Conservation (phyloP, 306 rosid genomes). For the Acacia crassicarpa region DNA sequence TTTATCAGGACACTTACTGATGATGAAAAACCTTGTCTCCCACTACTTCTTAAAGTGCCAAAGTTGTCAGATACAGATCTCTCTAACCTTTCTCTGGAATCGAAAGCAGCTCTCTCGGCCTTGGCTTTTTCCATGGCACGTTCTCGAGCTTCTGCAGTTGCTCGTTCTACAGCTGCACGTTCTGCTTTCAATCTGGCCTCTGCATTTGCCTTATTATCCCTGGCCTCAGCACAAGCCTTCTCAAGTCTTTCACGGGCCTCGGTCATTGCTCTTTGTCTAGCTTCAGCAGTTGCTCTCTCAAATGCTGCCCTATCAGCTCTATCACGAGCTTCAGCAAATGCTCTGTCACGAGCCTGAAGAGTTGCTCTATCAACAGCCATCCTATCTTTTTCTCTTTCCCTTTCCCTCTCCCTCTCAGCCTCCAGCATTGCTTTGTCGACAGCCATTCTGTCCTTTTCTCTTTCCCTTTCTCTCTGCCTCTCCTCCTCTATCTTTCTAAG, state of each 20-base stretch:
- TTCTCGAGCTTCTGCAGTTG: constrained; percentile 91
- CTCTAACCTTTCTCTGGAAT: constrained; percentile 65
- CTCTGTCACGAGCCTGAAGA: constrained; percentile 74
- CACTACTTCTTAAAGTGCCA: background rate
- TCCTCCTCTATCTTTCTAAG: constrained; percentile 81
- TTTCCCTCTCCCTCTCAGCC: constrained; percentile 90
- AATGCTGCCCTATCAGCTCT: constrained; percentile 76
- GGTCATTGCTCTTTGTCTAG: constrained; percentile 77
- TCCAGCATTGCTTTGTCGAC: constrained; percentile 73
- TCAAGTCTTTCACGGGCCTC: constrained; percentile 95
- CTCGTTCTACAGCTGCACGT: constrained; percentile 91
- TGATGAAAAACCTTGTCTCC: background rate
- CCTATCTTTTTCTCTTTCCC: constrained; percentile 95
- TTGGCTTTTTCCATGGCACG: constrained; percentile 79
- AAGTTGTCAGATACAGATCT: constrained; percentile 86
- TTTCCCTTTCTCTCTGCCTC: constrained; percentile 82
- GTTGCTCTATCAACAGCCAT: constrained; percentile 75
- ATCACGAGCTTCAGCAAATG: constrained; percentile 65
- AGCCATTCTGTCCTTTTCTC: constrained; percentile 93
- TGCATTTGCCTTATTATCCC: constrained; percentile 75
- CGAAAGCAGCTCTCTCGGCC: constrained; percentile 70
- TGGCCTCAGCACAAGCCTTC: constrained; percentile 91
- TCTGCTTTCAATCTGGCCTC: constrained; percentile 88
- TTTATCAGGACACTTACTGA: background rate
- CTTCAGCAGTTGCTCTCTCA: constrained; percentile 86